Base-by-base conservation (phyloP, 2,329 filamentous ascomycete genomes). In the Thielaviopsis punctulata region DNA sequence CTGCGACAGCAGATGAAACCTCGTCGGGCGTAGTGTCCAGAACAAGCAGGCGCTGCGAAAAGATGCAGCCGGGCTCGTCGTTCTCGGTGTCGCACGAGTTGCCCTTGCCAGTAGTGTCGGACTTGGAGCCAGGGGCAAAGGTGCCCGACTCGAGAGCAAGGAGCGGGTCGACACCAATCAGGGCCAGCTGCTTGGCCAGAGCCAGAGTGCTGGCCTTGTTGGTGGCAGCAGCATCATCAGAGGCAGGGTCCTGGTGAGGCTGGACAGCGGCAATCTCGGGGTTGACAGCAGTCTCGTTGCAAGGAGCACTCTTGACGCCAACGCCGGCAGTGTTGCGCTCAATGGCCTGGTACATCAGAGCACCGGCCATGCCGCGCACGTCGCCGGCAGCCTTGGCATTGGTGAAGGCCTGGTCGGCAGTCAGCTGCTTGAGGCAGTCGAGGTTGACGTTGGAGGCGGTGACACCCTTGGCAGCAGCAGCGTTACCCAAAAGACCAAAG, bases 171-270 rank as follows among this genome's bases (percentile, higher is more conserved):
- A 75, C 80, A 13, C 80, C 80, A 56, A 84, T 69, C 4, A 68
- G 65, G 19, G 72, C 70, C 49, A 84, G 74, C 65, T 82, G 76
- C 50, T 68, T 65, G 18, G 80, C 79, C 3, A 82, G 67, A 45
- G 70, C 71, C 6, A 80, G 67, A 46, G 76, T 72, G 57, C 82
- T 75, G 33, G 69, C 67, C 67, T 80, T 81, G 69, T 84, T 84
- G 47, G 68, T 65, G 1, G 62, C 71, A 13, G 72, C 70, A 12
- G 79, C 76, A 43, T 71, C 72, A 2, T 69, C 61, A 0, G 76
- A 76, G 19, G 80, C 80, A 24, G 80, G 78, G 62, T 84, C 80
- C 65, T 84, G 79, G 64, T 84, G 80, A 64, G 82, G 78, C 51
- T 69, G 65, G 55, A 84, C 62, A 44, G 77, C 77, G 24, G 70